Conservation (phyloP, 2,329 filamentous ascomycete species). For the Stachybotrys elegans region DNA sequence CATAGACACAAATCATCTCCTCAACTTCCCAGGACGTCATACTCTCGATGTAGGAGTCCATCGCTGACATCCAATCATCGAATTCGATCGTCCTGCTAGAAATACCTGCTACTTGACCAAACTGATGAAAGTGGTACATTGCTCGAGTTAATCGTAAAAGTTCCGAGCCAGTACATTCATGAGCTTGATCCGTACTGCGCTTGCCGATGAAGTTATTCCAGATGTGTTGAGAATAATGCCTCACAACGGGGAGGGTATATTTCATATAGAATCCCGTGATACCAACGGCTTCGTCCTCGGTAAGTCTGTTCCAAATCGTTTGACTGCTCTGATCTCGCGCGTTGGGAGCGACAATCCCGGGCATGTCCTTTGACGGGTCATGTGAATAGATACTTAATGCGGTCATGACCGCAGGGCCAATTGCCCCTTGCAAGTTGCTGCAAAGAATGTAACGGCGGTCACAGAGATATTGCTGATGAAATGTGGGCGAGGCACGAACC, state of each 20-base stretch:
- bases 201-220: conserved; percentile 2
- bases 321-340: not conserved
- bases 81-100: not conserved
- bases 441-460: conserved; percentile 8
- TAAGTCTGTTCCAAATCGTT: not conserved
- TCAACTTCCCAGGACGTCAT: conserved; percentile 8
- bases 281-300: conserved; percentile 2
- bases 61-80: not conserved
- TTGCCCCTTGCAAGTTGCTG: conserved; percentile 4
- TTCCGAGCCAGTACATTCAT: conserved; percentile 5
- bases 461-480: conserved; percentile 7
- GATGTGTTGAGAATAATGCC: not conserved
- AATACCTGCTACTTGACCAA: conserved; percentile 6
- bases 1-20: conserved; percentile 3
- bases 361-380: not conserved
- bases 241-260: not conserved
- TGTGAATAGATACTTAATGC: conserved; percentile 6
- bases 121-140: conserved; percentile 10
- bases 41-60: not conserved
- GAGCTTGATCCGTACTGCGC: not conserved
- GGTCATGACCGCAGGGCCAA: conserved; percentile 2
- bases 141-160: conserved; percentile 3
- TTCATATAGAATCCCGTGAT: conserved; percentile 2
- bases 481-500: conserved; percentile 7
- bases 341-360: conserved; percentile 2